Evolutionary conservation across 805 yeast genomes (phyloP).

Genomic region (Starmerella stellata): DNA sequence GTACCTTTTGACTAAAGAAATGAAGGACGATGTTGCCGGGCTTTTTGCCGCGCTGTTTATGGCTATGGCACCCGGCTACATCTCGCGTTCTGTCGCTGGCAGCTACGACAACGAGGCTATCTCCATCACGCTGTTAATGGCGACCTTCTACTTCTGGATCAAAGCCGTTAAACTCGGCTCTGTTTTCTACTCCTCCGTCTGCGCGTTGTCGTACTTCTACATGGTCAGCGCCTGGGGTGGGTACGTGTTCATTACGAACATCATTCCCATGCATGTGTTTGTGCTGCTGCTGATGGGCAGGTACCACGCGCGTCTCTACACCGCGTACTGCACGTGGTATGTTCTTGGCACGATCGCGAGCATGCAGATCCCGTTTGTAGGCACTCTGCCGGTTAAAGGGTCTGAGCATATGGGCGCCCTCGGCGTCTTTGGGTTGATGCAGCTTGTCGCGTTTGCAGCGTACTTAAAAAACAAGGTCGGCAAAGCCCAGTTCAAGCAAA

Average conservation of each 20-base stretch:
- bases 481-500: conserved; percentile 44
- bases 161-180: conserved; percentile 85
- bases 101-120: conserved; percentile 98
- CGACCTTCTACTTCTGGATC: conserved; percentile 90
- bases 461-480: conserved; percentile 62
- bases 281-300: conserved; percentile 87
- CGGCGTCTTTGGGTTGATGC: conserved; percentile 90
- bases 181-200: conserved; percentile 58
- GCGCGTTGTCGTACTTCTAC: conserved; percentile 84
- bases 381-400: conserved; percentile 88
- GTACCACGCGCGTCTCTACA: conserved; percentile 61
- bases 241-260: conserved; percentile 91
- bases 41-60: conserved; percentile 81
- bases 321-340: conserved; percentile 93
- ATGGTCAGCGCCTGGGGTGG: conserved; percentile 99
- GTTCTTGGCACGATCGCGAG: conserved; percentile 93
- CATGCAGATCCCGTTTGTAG: conserved; percentile 98
- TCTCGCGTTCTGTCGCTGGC: conserved; percentile 96
- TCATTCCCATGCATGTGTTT: conserved; percentile 89
- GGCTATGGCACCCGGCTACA: conserved; percentile 97
- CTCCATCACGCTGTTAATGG: conserved; percentile 89
- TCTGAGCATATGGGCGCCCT: conserved; percentile 97
- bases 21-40: conserved; percentile 81
- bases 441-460: conserved; percentile 70
- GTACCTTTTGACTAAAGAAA: conserved; percentile 69